Percentiles rank a stretch among this genome's conserved stretches.
These are phyloP conservation scores for Aspergillus quadrilineatus DNA, from an alignment of 2,329 filamentous ascomycete species.

Conservation along the genomic window DNA sequence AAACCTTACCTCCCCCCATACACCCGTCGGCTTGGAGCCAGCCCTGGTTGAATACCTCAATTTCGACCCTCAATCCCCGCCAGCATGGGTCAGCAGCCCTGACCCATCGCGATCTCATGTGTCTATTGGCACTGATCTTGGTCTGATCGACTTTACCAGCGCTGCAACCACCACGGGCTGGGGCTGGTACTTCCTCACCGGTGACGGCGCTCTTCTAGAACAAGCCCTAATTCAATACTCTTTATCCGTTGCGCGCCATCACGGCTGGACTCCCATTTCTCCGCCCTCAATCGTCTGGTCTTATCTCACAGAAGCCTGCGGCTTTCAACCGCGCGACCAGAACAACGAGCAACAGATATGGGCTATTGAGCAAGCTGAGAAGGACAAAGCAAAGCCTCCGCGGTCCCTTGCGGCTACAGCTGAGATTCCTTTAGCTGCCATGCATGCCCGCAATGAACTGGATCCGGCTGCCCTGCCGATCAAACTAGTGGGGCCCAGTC, in stretches of 20 bases:
- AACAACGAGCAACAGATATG: conserved; percentile 93
- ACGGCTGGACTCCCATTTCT: conserved; percentile 76
- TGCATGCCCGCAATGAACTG: conserved; percentile 74
- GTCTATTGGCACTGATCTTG: conserved; percentile 80
- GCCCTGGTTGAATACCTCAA: conserved; percentile 76
- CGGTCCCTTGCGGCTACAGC: conserved; percentile 82
- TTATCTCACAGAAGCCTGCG: conserved; percentile 86
- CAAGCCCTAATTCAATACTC: conserved; percentile 90
- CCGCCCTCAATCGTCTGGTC: conserved; percentile 90
- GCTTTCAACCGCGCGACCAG: conserved; percentile 89
- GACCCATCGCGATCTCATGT: conserved; percentile 66
- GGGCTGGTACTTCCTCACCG: conserved; percentile 97
- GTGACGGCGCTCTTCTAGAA: conserved; percentile 89
- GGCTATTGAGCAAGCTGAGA: conserved; percentile 65
- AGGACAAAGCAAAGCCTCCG: conserved; percentile 66
- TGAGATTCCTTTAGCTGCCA: conserved; percentile 89
- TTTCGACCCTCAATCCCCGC: conserved; percentile 54
- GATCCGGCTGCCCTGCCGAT: conserved; percentile 67
- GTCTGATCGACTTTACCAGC: conserved; percentile 82
- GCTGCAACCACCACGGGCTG: conserved; percentile 83
- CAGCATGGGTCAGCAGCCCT: conserved; percentile 30
- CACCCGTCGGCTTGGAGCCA: conserved; percentile 68
- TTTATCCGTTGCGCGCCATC: conserved; percentile 66
- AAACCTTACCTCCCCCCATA: conserved; percentile 76
- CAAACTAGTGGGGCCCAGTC: conserved; percentile 77